Base-by-base conservation (phyloP, 1,284 basidiomycete genomes). In the Anthracocystis setariae region DNA sequence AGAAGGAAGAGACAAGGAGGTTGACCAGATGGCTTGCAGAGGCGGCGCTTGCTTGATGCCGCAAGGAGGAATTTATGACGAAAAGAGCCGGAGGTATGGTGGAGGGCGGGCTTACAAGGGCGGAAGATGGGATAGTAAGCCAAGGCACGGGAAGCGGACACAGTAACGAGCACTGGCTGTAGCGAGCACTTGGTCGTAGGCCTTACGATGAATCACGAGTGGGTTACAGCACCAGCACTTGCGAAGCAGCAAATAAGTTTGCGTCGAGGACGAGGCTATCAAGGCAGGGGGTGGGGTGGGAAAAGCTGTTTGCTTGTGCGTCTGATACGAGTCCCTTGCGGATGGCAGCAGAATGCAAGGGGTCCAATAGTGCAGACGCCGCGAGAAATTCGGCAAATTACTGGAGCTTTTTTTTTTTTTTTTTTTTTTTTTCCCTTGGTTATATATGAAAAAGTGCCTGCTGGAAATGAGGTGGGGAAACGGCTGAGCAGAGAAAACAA, bases 281-380 rank as follows among this genome's bases (percentile, higher is more conserved):
- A 18, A 23, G 46, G 43, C 25, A 40, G 23, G 44, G 33, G n/a
- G 37, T 25, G 50, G 51, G 24, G 43, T 53, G 43, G 35, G 51
- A 46, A 54, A 20, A 25, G 39, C n/a, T 18, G 5, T 25, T 12
- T 29, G 12, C 4, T 23, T 32, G 32, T 52, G 42, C 35, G 13
- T 39, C 12, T 20, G 27, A 42, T 9, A 8, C 13, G 23, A 5
- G 18, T 29, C 33, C 35, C 43, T 43, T 50, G 23, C 20, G 21
- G 45, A 39, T 29, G 42, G 29, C 45, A 25, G 42, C 33, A 46
- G 47, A 33, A 52, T 65, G 63, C 52, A 65, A 65, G 63, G 56
- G 51, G 63, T 65, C 63, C 13, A 65, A 44, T 55, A 59, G 56
- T 59, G 63, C 63, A 50, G 56, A 37, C 5, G n/a, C 50, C 42